Evolutionary conservation across 164 flowering plant species (phyloP).

Genomic region (Platanus orientalis): DNA sequence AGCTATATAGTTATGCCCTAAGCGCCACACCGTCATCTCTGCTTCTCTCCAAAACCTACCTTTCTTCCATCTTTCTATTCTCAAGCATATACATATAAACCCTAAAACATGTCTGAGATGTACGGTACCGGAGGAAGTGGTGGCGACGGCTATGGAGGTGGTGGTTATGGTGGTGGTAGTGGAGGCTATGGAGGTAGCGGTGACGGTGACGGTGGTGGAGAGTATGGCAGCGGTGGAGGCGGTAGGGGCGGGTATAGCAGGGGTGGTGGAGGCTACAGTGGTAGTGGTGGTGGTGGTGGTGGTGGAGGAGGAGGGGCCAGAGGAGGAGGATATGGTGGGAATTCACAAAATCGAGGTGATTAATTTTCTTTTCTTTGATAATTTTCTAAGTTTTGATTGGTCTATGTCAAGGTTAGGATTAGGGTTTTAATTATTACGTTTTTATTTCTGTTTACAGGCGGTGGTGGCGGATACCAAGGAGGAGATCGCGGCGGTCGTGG

Average conservation of each 20-base stretch:
- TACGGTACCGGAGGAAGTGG: slow-evolving; percentile 52
- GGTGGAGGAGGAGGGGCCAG: slow-evolving; percentile 21
- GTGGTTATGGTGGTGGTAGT: slow-evolving; percentile 7
- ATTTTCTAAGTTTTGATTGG: neutral
- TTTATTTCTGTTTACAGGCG: slow-evolving; percentile 10
- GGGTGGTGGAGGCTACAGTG: slow-evolving; percentile 15
- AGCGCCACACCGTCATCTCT: too few species aligned
- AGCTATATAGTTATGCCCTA: too few species aligned
- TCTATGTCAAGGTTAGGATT: neutral
- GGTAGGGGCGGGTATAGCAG: slow-evolving; percentile 9
- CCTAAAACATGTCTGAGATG: slow-evolving; percentile 46
- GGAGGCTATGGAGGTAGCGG: slow-evolving; percentile 17
- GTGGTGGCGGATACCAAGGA: slow-evolving; percentile 45
- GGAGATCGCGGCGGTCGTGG: slow-evolving; percentile 55
- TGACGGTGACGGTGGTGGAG: slow-evolving; percentile 4
- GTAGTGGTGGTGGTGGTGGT: slow-evolving; percentile 29
- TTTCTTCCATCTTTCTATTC: too few species aligned
- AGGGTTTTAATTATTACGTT: neutral
- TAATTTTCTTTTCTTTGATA: neutral
- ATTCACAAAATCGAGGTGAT: slow-evolving; percentile 42
- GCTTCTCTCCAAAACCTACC: too few species aligned
- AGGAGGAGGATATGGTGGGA: slow-evolving; percentile 37
- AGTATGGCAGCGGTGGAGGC: slow-evolving; percentile 8
- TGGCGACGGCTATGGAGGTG: slow-evolving; percentile 18
- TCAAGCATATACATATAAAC: too few species aligned